Evolutionary conservation across 176 grass and related monocot species (phyloP), one percentile per base, ranked within the genome.

Genomic region (Leersia perrieri): DNA sequence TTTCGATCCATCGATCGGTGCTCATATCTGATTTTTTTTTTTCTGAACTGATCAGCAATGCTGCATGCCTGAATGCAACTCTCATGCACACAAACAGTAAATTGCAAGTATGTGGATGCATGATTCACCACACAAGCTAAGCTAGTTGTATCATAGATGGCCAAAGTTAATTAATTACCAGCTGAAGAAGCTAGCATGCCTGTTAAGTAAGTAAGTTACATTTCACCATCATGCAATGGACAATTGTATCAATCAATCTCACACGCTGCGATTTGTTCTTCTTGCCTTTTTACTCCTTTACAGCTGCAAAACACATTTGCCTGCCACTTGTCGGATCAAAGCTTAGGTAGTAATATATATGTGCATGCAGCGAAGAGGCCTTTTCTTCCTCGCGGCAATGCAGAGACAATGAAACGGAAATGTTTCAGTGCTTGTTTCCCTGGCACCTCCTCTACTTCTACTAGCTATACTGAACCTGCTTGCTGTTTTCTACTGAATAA

Each of bases 401-500:
- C 10, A 1, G 68, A 65, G 83, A 41, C 2, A 32, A 40, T 27
- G 32, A 73, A 71, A 36, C 7, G 57, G 75, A 63, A 85, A 72
- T 20, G 7, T 3, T 3, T 74, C 25, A 22, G 76, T 80, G 76
- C 68, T 55, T 23, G 9, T 64, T 15, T 32, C 83, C 79, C 75
- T 73, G 33, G 68, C 68, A 68, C 31, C 29, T 41, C 30, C 34
- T 1, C 13, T 22, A 4, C 23, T 11, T 62, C 3, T 29, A 29
- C 53, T 7, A 30, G 15, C 39, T 55, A n/a, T n/a, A 5, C 73
- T 18, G 53, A n/a, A 49, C 29, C 47, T 15, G 82, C 66, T 53
- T 18, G 38, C 20, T 5, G 33, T 6, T n/a, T n/a, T n/a, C n/a
- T n/a, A n/a, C n/a, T 74, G 68, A 71, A 74, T 80, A 74, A 73